Base-by-base conservation (phyloP, 768 basidiomycete genomes). In the Hericium erinaceus region DNA sequence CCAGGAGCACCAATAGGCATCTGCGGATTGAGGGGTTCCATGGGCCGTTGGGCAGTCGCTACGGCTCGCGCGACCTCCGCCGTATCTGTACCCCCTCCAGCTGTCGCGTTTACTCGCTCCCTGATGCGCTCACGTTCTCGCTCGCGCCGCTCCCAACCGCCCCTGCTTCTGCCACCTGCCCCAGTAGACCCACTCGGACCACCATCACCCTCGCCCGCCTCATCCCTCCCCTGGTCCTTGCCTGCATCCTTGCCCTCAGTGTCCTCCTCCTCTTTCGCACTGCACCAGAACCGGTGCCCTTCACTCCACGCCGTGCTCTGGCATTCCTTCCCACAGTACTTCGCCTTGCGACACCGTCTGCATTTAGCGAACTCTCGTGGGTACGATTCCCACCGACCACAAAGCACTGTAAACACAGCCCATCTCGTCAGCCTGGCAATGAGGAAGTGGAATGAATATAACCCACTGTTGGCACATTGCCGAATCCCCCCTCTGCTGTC, bases 291-390 rank as follows among this genome's bases (percentile, higher is more conserved):
- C 57, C 95, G 77, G 69, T 98, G 95, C 0, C 95, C 95, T 65
- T 95, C 93, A 61, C 88, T 89, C 95, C 94, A 98, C 1, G 95
- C 95, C 16, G 86, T 89, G 63, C 89, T 92, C 75, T 97, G 95
- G 67, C 95, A 98, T 64, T 94, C 90, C 71, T 98, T 98, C 24
- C 92, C 92, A 66, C 97, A 98, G 69, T 98, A 99, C 70, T 99
- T 99, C 10, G 95, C 97, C 72, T 98, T 97, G 64, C 95, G 74
- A 72, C 97, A 99, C 63, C 95, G 76, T 53, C 97, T 71, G 67
- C 97, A 98, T 68, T 99, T 98, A 9, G 95, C 95, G 71, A 99
- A 99, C 70, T 98, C 92, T 26, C 95, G 80, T 1, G 95, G 91
- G 64, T 83, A 90, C 11, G 78, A 75, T 71, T 99, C 97, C 97